Percentiles rank a stretch among this genome's conserved stretches.
phyloP scores from a whole-genome alignment of 495 filamentous ascomycete genomes.

The Neurospora sublineolata region DNA sequence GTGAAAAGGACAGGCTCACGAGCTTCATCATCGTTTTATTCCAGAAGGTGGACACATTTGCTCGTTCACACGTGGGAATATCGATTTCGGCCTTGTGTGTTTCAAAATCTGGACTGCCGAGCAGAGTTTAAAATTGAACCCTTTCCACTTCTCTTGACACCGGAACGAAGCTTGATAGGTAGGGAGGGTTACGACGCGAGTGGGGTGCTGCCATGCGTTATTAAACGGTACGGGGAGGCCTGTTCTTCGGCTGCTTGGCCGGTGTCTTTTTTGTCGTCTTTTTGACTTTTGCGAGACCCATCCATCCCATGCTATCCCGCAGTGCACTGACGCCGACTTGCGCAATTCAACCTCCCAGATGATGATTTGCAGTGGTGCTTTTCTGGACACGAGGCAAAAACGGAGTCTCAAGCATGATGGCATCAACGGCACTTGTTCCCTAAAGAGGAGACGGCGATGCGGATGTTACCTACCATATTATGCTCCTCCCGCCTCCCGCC shows the following conservation, averaged over 20 bases:
- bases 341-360: neutral
- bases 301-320: neutral
- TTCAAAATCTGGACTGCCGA: neutral
- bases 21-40: neutral
- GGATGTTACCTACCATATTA: too few relatives aligned
- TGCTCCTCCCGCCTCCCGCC: neutral
- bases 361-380: neutral
- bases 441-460: neutral
- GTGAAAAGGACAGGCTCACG: neutral
- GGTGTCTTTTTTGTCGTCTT: neutral
- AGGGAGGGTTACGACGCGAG: neutral
- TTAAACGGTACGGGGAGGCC: neutral
- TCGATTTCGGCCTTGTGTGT: neutral
- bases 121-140: neutral
- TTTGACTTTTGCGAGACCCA: neutral
- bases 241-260: neutral
- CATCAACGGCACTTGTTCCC: neutral
- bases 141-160: neutral
- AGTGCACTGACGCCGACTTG: too few relatives aligned
- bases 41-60: neutral
- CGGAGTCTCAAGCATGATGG: neutral
- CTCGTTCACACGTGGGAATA: neutral
- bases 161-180: neutral
- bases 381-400: neutral
- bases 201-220: neutral